Evolutionary conservation across 1,284 basidiomycete species (phyloP).

Genomic region (Ganoderma resinaceum): DNA sequence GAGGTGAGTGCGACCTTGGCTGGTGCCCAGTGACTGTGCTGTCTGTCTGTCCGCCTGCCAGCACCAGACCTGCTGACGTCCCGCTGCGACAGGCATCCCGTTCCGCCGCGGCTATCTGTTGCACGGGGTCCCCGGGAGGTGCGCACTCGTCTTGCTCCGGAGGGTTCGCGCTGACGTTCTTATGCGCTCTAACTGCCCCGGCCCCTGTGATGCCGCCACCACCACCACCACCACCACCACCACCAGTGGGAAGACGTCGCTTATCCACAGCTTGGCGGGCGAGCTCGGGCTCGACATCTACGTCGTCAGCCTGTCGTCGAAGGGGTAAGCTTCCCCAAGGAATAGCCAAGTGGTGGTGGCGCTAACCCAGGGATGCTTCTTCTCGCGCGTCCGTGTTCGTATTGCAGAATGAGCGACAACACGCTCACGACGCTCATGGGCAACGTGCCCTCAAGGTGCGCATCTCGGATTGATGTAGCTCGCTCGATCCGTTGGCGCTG

Average conservation of each 20-base stretch:
- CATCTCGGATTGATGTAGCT: constrained; percentile 1
- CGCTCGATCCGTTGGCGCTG: neutral
- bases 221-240: too few relatives aligned
- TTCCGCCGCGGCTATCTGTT: constrained; percentile 86
- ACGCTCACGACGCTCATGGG: constrained; percentile 84
- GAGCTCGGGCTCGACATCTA: constrained; percentile 90
- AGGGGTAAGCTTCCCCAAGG: constrained; percentile 61
- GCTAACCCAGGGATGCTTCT: constrained; percentile 19
- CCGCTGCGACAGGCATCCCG: constrained; percentile 67
- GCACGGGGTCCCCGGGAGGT: constrained; percentile 87
- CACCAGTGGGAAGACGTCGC: constrained; percentile 85
- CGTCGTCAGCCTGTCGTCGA: constrained; percentile 83
- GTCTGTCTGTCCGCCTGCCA: constrained; percentile 8
- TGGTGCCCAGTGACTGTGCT: constrained; percentile 21
- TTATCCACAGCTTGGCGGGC: constrained; percentile 86
- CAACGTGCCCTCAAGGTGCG: constrained; percentile 79
- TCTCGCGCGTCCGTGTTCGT: neutral
- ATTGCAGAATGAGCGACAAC: constrained; percentile 83
- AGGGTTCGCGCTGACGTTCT: neutral
- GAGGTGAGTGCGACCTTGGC: constrained; percentile 58
- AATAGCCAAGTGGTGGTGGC: neutral
- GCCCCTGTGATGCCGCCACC: too few relatives aligned
- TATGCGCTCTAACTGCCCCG: constrained; percentile 28
- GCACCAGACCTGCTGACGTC: constrained; percentile 22
- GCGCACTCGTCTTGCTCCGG: constrained; percentile 31